Evolutionary conservation across 805 yeast species (phyloP), one percentile per base, ranked within the genome.

Genomic region (Candida alai): DNA sequence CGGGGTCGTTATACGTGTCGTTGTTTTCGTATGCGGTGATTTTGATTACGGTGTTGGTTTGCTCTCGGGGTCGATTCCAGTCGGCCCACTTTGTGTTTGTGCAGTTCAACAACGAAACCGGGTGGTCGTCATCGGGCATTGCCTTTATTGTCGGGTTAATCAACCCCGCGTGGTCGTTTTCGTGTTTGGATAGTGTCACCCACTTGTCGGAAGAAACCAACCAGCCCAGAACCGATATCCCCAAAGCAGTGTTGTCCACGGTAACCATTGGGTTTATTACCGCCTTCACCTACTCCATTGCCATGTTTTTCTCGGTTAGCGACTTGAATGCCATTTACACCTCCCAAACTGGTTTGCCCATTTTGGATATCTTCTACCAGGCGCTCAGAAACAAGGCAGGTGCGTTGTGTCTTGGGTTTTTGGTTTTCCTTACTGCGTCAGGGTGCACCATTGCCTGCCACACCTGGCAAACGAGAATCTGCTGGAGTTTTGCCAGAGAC

Each of bases 401-500:
- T 16, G 67, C 69, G 19, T 46, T 61, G 19, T 53, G 62, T 41
- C 49, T 64, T 33, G 68, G 65, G 4, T 39, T 49, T 19, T 50
- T 64, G 35, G 52, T 63, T 19, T 51, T 61, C 30, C 42, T 59
- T 26, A 61, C 67, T 31, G 66, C 62, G 17, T 44, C 47, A 26
- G 67, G 68, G 2, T 62, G 68, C 47, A 64, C 65, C 19, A 56
- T 62, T 35, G 50, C 62, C 22, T 60, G 62, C 29, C 68, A 62
- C 49, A 64, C 69, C 16, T 64, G 68, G 68, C 69, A 64, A 53
- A 60, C 68, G 17, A 54, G 70, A 49, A 51, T 64, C 39, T 61
- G 68, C 44, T 64, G 68, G 68, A 59, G 67, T 8, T 64, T 64
- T 47, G 54, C 65, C 31, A 58, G 70, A 54, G 69, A 64, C 54